Conservation (phyloP, 345 rosid species). For the Nasturtium officinale region DNA sequence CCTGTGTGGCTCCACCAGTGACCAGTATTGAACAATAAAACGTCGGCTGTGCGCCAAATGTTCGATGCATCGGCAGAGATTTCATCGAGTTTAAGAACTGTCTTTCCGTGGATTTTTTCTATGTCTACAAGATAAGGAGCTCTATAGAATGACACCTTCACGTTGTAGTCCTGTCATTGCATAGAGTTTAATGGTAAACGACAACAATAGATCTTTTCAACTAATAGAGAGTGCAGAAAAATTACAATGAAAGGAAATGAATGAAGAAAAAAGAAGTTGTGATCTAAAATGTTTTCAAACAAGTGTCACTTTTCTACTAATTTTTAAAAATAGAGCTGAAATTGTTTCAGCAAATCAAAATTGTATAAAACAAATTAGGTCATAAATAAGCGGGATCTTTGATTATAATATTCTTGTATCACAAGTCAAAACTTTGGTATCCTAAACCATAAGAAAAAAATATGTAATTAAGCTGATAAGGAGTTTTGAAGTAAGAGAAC, state of each 20-base stretch:
- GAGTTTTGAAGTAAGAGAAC: background rate
- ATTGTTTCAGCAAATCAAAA: background rate
- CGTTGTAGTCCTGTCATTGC: slow-evolving; percentile 66
- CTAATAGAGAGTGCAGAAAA: background rate
- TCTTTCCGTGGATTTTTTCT: slow-evolving; percentile 63
- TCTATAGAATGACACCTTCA: slow-evolving; percentile 66
- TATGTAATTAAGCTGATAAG: background rate
- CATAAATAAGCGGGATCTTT: background rate
- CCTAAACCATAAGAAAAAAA: background rate
- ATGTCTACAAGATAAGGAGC: slow-evolving; percentile 92
- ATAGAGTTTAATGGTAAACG: background rate
- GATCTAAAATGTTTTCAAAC: background rate
- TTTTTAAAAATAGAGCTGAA: background rate
- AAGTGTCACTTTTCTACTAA: background rate
- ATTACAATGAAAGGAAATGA: background rate
- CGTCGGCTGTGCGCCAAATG: slow-evolving; percentile 63
- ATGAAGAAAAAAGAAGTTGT: background rate
- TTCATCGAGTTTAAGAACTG: slow-evolving; percentile 68
- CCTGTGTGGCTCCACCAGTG: slow-evolving; percentile 97
- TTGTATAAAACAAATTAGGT: background rate
- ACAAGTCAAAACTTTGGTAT: background rate
- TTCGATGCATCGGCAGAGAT: slow-evolving; percentile 62
- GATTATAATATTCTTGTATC: background rate
- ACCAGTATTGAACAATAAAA: slow-evolving; percentile 84
- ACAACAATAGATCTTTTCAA: slow-evolving; percentile 11